Evolutionary conservation across 768 basidiomycete genomes (phyloP).

Genomic region (Phlegmacium glaucopus): DNA sequence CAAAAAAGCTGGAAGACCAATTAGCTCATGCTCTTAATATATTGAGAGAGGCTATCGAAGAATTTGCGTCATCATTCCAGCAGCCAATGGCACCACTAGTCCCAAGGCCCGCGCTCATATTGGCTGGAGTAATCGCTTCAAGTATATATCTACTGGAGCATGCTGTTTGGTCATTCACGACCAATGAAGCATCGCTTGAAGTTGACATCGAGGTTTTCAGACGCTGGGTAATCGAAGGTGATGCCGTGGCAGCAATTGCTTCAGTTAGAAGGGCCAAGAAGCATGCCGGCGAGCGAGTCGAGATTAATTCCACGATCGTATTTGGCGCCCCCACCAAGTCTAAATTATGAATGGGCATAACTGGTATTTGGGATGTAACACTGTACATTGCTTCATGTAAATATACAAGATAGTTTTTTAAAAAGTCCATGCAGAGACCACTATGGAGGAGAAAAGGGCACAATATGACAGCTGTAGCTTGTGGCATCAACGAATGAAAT

Average conservation of each 20-base stretch:
- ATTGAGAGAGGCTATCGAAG: conserved; percentile 37
- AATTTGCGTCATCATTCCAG: conserved; percentile 37
- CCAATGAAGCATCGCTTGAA: conserved; percentile 24
- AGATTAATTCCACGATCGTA: conserved; percentile 29
- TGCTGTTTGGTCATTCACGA: conserved; percentile 51
- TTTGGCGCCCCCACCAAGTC: conserved; percentile 22
- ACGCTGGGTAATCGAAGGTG: conserved; percentile 49
- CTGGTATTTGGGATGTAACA: not conserved
- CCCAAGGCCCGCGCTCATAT: conserved; percentile 54
- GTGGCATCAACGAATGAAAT: not conserved
- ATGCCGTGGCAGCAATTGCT: conserved; percentile 32
- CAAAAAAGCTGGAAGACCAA: conserved; percentile 25
- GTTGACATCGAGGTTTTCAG: conserved; percentile 50
- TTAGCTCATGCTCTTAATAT: conserved; percentile 27
- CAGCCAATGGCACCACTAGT: conserved; percentile 43
- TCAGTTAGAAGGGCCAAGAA: conserved; percentile 30
- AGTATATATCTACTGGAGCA: conserved; percentile 65
- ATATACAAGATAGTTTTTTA: conserved; percentile 1
- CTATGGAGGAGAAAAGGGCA: conserved; percentile 40
- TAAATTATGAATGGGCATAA: conserved; percentile 8
- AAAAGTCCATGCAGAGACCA: not conserved
- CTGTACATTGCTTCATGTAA: conserved; percentile 3
- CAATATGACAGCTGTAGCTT: conserved; percentile 53
- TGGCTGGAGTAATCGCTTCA: conserved; percentile 54
- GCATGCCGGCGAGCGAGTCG: conserved; percentile 19